phyloP scores from a whole-genome alignment of 441 rosid species.

The Aleurites moluccanus region DNA sequence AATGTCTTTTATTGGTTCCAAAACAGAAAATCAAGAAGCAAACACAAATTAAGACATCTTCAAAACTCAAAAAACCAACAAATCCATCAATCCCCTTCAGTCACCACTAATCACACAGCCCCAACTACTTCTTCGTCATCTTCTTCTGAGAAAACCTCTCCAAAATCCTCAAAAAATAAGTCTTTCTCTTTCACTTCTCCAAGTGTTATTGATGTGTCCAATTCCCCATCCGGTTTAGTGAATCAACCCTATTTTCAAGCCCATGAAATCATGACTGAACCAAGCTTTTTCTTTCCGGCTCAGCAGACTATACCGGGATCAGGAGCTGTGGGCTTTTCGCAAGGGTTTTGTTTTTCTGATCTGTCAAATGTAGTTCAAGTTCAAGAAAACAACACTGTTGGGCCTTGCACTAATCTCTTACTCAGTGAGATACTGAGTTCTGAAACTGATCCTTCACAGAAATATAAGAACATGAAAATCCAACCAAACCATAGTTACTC shows the following conservation, averaged over 20 bases:
- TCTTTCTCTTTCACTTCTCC: slow-evolving; percentile 38
- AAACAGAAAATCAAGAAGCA: slow-evolving; percentile 94
- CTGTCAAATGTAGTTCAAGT: slow-evolving; percentile 43
- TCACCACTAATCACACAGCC: slow-evolving; percentile 30
- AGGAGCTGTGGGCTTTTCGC: slow-evolving; percentile 38
- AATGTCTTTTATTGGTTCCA: slow-evolving; percentile 99
- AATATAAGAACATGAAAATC: slow-evolving; percentile 44
- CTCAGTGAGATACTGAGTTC: slow-evolving; percentile 66
- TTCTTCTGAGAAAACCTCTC: slow-evolving; percentile 61
- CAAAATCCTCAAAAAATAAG: slow-evolving; percentile 38
- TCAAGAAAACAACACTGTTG: slow-evolving; percentile 39
- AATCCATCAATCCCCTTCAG: slow-evolving; percentile 21
- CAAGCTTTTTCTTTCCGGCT: slow-evolving; percentile 51
- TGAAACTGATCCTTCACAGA: slow-evolving; percentile 42
- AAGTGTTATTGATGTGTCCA: slow-evolving; percentile 34
- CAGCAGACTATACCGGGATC: slow-evolving; percentile 33
- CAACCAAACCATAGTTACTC: slow-evolving; percentile 44
- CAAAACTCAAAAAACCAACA: slow-evolving; percentile 42
- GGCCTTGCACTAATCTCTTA: slow-evolving; percentile 67
- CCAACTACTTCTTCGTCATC: slow-evolving; percentile 61
- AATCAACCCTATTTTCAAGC: slow-evolving; percentile 45
- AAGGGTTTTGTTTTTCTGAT: slow-evolving; percentile 62
- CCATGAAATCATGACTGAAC: slow-evolving; percentile 47
- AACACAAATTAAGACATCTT: slow-evolving; percentile 80
- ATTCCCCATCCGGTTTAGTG: slow-evolving; percentile 51